These are phyloP conservation scores for Mortierella sp. DNA, from an alignment of 371 early-diverging fungal genomes.

Conservation along the genomic window DNA sequence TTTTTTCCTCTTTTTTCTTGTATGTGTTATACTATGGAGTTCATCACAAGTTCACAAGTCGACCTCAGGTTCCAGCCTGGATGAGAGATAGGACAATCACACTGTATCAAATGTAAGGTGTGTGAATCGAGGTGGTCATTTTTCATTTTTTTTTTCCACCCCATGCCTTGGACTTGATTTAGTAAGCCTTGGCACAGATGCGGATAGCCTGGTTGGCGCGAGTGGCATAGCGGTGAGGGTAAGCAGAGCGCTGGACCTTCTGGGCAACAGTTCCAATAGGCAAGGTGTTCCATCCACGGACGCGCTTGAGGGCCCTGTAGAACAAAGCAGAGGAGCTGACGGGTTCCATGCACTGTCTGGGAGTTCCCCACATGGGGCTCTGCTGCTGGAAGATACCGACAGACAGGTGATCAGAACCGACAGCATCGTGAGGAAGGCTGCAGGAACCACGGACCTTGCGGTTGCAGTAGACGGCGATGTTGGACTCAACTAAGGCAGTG, in stretches of 20 bases:
- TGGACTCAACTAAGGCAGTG: slow-evolving; percentile 24
- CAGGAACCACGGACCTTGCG: slow-evolving; percentile 16
- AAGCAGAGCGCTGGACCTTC: slow-evolving; percentile 20
- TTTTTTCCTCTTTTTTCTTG: slow-evolving; percentile 6
- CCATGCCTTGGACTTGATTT: too few species aligned
- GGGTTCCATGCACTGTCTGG: slow-evolving; percentile 21
- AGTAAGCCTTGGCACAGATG: slow-evolving; percentile 20
- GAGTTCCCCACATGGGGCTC: slow-evolving; percentile 19
- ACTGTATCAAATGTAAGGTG: too few species aligned
- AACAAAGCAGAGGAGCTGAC: slow-evolving; percentile 14
- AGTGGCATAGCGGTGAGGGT: slow-evolving; percentile 11
- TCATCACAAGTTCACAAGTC: background rate
- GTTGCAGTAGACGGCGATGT: slow-evolving; percentile 20
- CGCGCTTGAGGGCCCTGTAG: slow-evolving; percentile 17
- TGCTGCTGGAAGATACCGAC: slow-evolving; percentile 29
- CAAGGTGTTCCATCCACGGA: slow-evolving; percentile 12
- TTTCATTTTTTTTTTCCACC: too few species aligned
- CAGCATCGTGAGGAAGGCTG: slow-evolving; percentile 17
- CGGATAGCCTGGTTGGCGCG: slow-evolving; percentile 10
- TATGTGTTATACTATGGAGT: too few species aligned
- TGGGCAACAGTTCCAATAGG: slow-evolving; percentile 20
- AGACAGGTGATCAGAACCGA: slow-evolving; percentile 19
- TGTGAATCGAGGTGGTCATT: too few species aligned
- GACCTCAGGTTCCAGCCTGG: too few species aligned
- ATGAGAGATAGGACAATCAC: too few species aligned